phyloP scores from a whole-genome alignment of 768 basidiomycete species.

The Phaeolepiota aurea region DNA sequence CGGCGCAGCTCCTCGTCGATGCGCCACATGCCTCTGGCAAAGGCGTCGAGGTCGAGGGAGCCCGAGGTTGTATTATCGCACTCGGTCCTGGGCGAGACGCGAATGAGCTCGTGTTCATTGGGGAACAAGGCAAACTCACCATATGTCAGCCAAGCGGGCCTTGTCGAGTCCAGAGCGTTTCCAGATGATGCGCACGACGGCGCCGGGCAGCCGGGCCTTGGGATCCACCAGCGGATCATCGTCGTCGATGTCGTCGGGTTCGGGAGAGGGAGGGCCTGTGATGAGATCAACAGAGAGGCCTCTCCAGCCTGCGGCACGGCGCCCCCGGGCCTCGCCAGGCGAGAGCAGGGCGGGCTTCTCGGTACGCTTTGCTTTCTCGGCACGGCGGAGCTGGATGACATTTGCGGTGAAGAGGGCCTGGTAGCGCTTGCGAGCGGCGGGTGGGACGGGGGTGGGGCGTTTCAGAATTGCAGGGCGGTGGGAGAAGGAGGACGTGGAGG shows the following conservation, averaged over 20 bases:
- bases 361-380: slow-evolving; percentile 14
- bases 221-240: slow-evolving; percentile 15
- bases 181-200: slow-evolving; percentile 56
- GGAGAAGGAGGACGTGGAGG: slow-evolving; percentile 17
- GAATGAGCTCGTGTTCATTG: slow-evolving; percentile 2
- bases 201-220: slow-evolving; percentile 47
- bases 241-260: slow-evolving; percentile 17
- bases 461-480: slow-evolving; percentile 14
- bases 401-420: slow-evolving; percentile 61
- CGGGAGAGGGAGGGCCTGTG: slow-evolving; percentile 19
- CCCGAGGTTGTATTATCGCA: slow-evolving; percentile 52
- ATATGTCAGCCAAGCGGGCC: slow-evolving; percentile 50
- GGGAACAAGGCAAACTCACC: slow-evolving; percentile 32
- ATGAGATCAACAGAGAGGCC: slow-evolving; percentile 64
- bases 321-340: slow-evolving; percentile 30
- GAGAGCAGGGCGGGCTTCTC: slow-evolving; percentile 24
- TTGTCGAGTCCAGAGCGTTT: slow-evolving; percentile 46
- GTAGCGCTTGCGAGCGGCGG: slow-evolving; percentile 56
- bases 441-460: slow-evolving; percentile 62
- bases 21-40: slow-evolving; percentile 78
- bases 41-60: slow-evolving; percentile 55
- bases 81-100: slow-evolving; percentile 44
- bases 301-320: slow-evolving; percentile 68
- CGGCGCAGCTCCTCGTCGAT: slow-evolving; percentile 79
- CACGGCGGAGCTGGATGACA: slow-evolving; percentile 37